Evolutionary conservation across 306 rosid species (phyloP).

Genomic region (Trifolium repens): DNA sequence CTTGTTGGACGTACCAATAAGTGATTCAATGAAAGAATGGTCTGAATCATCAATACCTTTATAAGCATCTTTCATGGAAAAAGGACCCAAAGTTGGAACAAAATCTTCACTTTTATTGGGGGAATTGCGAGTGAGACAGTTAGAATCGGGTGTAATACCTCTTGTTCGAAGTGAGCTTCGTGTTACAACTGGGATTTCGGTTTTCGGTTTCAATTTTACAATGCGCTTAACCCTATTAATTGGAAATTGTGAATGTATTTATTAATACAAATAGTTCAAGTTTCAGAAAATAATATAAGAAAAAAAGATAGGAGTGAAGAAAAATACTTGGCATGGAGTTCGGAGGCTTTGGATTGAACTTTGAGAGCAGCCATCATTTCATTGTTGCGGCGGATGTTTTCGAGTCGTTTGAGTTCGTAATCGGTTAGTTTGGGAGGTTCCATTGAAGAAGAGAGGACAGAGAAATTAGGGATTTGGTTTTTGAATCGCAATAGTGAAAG

Average conservation of each 20-base stretch:
- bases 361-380: conserved; percentile 80
- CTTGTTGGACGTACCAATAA: conserved; percentile 49
- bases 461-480: no score
- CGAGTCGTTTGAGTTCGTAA: conserved; percentile 82
- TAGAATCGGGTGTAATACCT: conserved; percentile 43
- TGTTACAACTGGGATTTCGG: conserved; percentile 50
- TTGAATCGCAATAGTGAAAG: no score
- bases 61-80: conserved; percentile 55
- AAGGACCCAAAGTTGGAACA: conserved; percentile 47
- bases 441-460: conserved; percentile 45
- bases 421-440: conserved; percentile 60
- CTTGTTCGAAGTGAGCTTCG: conserved; percentile 77
- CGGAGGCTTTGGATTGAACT: conserved; percentile 64
- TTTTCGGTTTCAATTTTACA: conserved; percentile 62
- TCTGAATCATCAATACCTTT: conserved; percentile 45
- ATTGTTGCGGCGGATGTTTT: conserved; percentile 85
- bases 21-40: conserved; percentile 44
- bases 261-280: no score
- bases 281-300: no score
- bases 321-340: conserved; percentile 27
- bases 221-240: conserved; percentile 43
- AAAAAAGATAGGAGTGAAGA: neutral
- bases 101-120: neutral
- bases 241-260: no score
- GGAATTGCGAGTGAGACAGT: neutral